Evolutionary conservation across 2,329 filamentous ascomycete species (phyloP).

Genomic region (Cordyceps cicadae): DNA sequence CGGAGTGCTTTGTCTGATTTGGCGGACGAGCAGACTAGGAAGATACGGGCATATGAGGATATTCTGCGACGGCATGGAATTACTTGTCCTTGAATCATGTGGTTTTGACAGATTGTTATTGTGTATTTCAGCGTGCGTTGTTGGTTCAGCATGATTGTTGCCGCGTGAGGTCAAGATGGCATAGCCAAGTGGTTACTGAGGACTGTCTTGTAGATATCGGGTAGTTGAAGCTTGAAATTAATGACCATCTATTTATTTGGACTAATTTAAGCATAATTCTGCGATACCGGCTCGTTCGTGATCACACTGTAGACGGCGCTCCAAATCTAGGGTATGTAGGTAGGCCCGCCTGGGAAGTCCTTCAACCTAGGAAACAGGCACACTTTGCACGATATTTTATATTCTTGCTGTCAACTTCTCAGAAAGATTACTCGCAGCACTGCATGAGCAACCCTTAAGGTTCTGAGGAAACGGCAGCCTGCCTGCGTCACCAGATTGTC

Average conservation of each 20-base stretch:
- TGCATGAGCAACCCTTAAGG: not conserved
- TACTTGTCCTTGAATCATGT: constrained; percentile 14
- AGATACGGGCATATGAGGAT: constrained; percentile 28
- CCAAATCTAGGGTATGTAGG: too few relatives aligned
- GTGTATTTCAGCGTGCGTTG: not conserved
- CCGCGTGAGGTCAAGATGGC: not conserved
- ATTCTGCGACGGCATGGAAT: constrained; percentile 24
- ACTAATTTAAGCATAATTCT: too few relatives aligned
- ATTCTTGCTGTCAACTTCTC: too few relatives aligned
- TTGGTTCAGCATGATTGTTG: not conserved
- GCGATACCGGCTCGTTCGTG: too few relatives aligned
- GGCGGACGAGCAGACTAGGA: constrained; percentile 23
- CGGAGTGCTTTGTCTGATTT: constrained; percentile 23
- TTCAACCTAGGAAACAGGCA: too few relatives aligned
- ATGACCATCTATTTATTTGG: too few relatives aligned
- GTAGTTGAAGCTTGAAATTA: too few relatives aligned
- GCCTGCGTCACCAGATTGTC: not conserved
- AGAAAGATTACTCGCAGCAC: not conserved
- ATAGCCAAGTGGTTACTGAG: not conserved
- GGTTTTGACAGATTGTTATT: not conserved
- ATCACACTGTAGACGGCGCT: too few relatives aligned
- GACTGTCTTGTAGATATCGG: too few relatives aligned
- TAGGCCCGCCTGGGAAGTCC: too few relatives aligned
- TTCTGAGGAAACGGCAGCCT: not conserved
- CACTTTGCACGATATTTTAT: not conserved